Conservation (phyloP, 495 filamentous ascomycete genomes). For the Bombardia bombarda region DNA sequence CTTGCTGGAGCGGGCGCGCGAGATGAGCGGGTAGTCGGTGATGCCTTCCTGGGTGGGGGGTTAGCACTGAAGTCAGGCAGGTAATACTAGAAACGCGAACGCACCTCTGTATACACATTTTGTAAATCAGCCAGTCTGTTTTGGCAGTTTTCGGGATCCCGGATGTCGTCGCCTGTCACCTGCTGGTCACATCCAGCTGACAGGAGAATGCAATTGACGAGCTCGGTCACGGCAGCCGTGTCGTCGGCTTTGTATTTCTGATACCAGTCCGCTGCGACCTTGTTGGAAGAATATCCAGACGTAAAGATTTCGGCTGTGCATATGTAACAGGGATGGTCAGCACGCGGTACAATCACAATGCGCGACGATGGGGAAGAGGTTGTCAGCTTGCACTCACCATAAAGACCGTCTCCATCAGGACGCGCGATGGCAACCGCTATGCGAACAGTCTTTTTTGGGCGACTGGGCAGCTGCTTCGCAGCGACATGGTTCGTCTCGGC, state of each 20-base stretch:
- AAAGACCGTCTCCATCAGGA: slow-evolving; percentile 60
- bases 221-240: slow-evolving; percentile 60
- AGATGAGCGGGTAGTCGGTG: slow-evolving; percentile 88
- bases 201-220: slow-evolving; percentile 83
- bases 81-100: slow-evolving; percentile 11
- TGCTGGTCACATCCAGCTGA: slow-evolving; percentile 71
- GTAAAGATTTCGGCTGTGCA: slow-evolving; percentile 71
- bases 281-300: slow-evolving; percentile 58
- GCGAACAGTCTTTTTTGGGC: slow-evolving; percentile 52
- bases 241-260: slow-evolving; percentile 61
- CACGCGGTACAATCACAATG: slow-evolving; percentile 2
- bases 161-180: slow-evolving; percentile 69
- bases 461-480: slow-evolving; percentile 46
- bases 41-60: slow-evolving; percentile 50
- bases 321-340: slow-evolving; percentile 20
- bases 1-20: slow-evolving; percentile 60
- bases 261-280: slow-evolving; percentile 77
- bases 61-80: slow-evolving; percentile 16
- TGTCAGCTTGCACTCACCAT: slow-evolving; percentile 54
- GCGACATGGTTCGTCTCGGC: slow-evolving; percentile 29
- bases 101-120: slow-evolving; percentile 65
- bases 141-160: slow-evolving; percentile 73
- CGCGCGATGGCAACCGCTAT: slow-evolving; percentile 41
- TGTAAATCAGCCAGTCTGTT: slow-evolving; percentile 67
- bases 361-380: neutral